phyloP scores from a whole-genome alignment of 2,329 filamentous ascomycete species.

The Ilyonectria robusta region DNA sequence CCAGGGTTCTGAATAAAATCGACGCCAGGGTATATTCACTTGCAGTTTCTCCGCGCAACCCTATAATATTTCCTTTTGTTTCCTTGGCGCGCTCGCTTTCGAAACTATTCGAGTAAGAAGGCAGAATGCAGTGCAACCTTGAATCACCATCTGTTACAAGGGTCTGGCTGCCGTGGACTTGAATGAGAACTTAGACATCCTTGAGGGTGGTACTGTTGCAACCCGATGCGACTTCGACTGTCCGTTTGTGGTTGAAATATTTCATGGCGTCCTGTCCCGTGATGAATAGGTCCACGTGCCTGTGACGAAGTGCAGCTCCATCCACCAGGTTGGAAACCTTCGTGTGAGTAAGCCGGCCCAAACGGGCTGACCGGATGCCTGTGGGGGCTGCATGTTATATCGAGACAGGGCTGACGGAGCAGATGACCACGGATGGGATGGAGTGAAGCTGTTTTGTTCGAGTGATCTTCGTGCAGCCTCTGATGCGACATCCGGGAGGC shows the following conservation, averaged over 20 bases:
- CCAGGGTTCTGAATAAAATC: neutral
- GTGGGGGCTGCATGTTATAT: slow-evolving; percentile 19
- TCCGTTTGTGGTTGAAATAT: neutral
- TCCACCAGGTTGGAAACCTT: neutral
- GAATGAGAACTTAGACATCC: neutral
- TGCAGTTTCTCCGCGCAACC: neutral
- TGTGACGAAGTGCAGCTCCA: slow-evolving; percentile 14
- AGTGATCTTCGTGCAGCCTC: slow-evolving; percentile 5
- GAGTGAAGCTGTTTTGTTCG: neutral
- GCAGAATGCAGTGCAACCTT: slow-evolving; percentile 14
- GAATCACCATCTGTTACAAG: neutral
- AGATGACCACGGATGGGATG: slow-evolving; percentile 17
- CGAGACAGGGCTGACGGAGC: slow-evolving; percentile 27
- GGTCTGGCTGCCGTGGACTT: neutral
- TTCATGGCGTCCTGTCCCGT: slow-evolving; percentile 15
- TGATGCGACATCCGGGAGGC: slow-evolving; percentile 19
- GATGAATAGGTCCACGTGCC: slow-evolving; percentile 17
- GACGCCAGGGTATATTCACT: neutral
- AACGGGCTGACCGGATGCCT: neutral
- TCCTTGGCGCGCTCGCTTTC: neutral
- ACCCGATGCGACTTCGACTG: neutral
- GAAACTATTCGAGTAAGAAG: neutral
- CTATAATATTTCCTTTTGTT: neutral
- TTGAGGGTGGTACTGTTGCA: neutral
- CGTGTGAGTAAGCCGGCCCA: slow-evolving; percentile 7